phyloP scores from a whole-genome alignment of 1,284 basidiomycete species.

The Heterobasidion annosum region DNA sequence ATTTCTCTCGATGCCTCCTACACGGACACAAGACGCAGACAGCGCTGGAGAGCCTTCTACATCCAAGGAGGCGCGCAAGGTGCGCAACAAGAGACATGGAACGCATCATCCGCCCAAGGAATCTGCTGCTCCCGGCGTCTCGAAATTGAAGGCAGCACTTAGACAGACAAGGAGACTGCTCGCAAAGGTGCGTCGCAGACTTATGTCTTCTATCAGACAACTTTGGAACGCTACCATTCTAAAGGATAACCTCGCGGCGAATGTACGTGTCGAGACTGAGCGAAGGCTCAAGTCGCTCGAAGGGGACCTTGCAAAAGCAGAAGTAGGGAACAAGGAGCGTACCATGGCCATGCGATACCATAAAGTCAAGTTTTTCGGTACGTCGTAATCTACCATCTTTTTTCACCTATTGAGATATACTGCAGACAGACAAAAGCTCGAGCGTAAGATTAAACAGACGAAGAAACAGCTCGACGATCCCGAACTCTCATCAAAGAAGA shows the following conservation, averaged over 20 bases:
- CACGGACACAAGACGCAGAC: no score
- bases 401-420: background rate
- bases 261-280: conserved; percentile 71
- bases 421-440: conserved; percentile 69
- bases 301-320: conserved; percentile 60
- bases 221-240: background rate
- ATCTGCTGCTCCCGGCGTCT: conserved; percentile 41
- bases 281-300: conserved; percentile 68
- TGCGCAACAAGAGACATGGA: conserved; percentile 1
- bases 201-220: background rate
- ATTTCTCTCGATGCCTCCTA: no score
- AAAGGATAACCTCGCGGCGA: conserved; percentile 70
- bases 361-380: conserved; percentile 85
- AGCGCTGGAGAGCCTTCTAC: no score
- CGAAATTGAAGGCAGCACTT: conserved; percentile 74
- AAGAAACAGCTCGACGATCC: conserved; percentile 38
- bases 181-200: conserved; percentile 49
- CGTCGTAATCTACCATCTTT: conserved; percentile 15
- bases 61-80: no score
- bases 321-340: conserved; percentile 56
- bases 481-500: conserved; percentile 20
- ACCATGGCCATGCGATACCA: conserved; percentile 71
- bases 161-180: conserved; percentile 74
- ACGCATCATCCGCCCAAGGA: conserved; percentile 8
- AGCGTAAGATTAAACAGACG: conserved; percentile 59